A percentile compares a stretch with the other conserved stretches of the same genome.
Evolutionary conservation across 78 protist genomes (phyloP).

Genomic region (Dictyostelium firmibasis): DNA sequence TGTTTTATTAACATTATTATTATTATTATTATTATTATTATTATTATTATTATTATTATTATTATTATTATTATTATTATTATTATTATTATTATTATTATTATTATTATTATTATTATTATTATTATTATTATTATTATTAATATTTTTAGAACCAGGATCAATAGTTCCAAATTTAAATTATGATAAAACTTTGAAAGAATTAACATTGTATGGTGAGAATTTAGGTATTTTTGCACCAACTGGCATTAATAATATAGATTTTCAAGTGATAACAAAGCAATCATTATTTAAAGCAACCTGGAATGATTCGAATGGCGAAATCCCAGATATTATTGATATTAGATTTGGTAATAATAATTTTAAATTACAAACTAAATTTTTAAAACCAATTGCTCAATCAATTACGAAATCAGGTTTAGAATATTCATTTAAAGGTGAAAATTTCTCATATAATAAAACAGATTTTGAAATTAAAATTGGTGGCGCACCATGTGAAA

Average conservation of each 20-base stretch:
- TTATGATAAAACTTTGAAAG: not conserved
- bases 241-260: not conserved
- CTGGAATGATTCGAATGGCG: not conserved
- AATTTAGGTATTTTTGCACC: not conserved
- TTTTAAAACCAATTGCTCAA: not conserved
- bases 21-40: no score
- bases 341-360: not conserved
- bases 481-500: not conserved
- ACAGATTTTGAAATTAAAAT: not conserved
- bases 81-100: no score
- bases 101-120: no score
- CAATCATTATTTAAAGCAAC: not conserved
- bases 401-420: not conserved
- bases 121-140: no score
- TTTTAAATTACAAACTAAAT: not conserved
- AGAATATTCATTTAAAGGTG: not conserved
- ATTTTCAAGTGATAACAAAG: not conserved
- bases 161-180: not conserved
- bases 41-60: no score
- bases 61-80: no score
- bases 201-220: not conserved
- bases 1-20: no score
- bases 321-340: not conserved
- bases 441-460: not conserved
- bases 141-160: not conserved